Conservation (phyloP, 257 asterid genomes). For the Solanum rostratum region DNA sequence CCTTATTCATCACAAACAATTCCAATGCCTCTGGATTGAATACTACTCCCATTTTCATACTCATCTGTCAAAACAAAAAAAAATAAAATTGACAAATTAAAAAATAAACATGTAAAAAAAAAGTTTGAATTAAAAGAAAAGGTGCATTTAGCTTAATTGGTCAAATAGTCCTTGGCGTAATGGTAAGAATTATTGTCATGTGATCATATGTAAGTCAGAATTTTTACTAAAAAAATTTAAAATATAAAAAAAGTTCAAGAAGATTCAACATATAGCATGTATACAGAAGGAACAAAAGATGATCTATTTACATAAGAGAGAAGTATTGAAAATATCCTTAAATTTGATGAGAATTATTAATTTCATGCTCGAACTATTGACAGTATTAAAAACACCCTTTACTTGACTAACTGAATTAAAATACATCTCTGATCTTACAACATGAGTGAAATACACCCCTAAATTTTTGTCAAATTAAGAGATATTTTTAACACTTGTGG, state of each 20-base stretch:
- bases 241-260: background rate
- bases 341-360: too few relatives aligned
- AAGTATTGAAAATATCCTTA: too few relatives aligned
- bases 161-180: background rate
- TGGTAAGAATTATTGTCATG: background rate
- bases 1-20: conserved; percentile 66
- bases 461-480: too few relatives aligned
- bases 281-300: background rate
- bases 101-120: background rate
- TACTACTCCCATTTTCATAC: conserved; percentile 66
- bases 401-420: too few relatives aligned
- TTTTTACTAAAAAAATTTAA: background rate
- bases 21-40: conserved; percentile 88
- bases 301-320: background rate
- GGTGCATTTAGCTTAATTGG: background rate
- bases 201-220: background rate
- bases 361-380: too few relatives aligned
- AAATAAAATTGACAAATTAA: background rate
- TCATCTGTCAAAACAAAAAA: conserved; percentile 38
- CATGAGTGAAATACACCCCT: too few relatives aligned
- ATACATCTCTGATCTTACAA: too few relatives aligned
- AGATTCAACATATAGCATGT: background rate
- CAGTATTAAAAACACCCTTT: too few relatives aligned
- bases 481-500: too few relatives aligned
- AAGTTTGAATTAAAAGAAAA: background rate